Evolutionary conservation across 352 stramenopile species (phyloP).

Genomic region (Pythium plurisporium): DNA sequence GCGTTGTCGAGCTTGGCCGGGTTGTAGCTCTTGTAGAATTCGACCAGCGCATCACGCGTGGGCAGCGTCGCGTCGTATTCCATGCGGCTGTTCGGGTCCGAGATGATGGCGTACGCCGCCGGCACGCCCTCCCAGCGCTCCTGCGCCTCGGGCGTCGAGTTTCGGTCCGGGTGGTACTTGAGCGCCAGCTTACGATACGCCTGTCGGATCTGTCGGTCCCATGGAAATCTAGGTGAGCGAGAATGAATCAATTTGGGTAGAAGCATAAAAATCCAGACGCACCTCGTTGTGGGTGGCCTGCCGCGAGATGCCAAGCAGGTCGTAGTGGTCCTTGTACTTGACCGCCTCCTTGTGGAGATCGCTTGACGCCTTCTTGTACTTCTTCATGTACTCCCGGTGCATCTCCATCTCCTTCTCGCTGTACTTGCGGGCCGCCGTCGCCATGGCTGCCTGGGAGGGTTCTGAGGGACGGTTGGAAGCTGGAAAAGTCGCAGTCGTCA

Average conservation of each 20-base stretch:
- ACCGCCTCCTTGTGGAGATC: conserved; percentile 51
- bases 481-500: background rate
- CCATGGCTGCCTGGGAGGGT: conserved; percentile 9
- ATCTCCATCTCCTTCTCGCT: conserved; percentile 76
- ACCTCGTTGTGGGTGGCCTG: conserved; percentile 68
- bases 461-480: background rate
- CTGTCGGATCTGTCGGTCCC: conserved; percentile 82
- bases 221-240: background rate
- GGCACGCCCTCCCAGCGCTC: conserved; percentile 75
- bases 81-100: conserved; percentile 69
- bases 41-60: conserved; percentile 69
- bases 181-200: conserved; percentile 86
- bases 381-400: conserved; percentile 87
- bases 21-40: conserved; percentile 84
- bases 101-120: conserved; percentile 69
- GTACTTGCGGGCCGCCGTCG: conserved; percentile 22
- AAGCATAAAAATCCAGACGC: background rate
- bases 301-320: conserved; percentile 54
- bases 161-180: conserved; percentile 90
- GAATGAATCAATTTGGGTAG: background rate
- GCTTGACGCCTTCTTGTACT: conserved; percentile 79
- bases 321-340: conserved; percentile 80
- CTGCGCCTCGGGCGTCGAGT: conserved; percentile 68
- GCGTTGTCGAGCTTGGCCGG: conserved; percentile 79
- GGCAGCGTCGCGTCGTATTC: conserved; percentile 77